These are phyloP conservation scores for Komagataea norvegica DNA, from an alignment of 1,139 yeast genomes.

Conservation along the genomic window DNA sequence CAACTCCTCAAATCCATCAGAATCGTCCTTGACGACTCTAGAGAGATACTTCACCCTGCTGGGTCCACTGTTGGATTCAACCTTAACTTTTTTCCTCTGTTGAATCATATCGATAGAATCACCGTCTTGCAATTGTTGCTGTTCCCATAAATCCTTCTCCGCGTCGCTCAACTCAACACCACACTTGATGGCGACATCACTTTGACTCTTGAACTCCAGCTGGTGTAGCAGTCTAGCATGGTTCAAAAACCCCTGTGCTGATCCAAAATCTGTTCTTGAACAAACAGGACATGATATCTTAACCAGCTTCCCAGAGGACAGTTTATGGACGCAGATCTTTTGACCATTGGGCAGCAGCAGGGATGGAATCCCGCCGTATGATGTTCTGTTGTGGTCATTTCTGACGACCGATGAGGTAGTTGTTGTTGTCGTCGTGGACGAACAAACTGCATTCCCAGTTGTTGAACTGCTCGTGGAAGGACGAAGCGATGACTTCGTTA, in stretches of 20 bases:
- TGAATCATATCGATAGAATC: too few relatives aligned
- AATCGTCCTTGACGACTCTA: slow-evolving; percentile 1
- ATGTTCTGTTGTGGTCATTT: slow-evolving; percentile 29
- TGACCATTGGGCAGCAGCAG: slow-evolving; percentile 31
- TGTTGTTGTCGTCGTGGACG: slow-evolving; percentile 3
- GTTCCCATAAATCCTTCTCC: slow-evolving; percentile 44
- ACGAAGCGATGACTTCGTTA: slow-evolving; percentile 7
- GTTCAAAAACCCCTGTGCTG: slow-evolving; percentile 77
- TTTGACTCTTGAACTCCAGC: slow-evolving; percentile 69
- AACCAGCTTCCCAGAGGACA: slow-evolving; percentile 71
- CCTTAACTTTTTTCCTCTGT: slow-evolving; percentile 2
- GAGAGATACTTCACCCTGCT: slow-evolving; percentile 1
- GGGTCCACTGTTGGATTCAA: neutral
- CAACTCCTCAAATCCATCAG: slow-evolving; percentile 29
- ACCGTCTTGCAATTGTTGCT: too few relatives aligned
- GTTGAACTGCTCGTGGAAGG: slow-evolving; percentile 21
- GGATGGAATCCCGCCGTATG: slow-evolving; percentile 31
- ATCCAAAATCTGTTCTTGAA: slow-evolving; percentile 62
- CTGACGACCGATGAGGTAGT: too few relatives aligned
- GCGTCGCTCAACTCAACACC: slow-evolving; percentile 54
- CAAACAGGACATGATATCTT: slow-evolving; percentile 66
- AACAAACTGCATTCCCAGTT: slow-evolving; percentile 18
- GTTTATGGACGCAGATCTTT: slow-evolving; percentile 52
- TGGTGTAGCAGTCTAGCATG: slow-evolving; percentile 73
- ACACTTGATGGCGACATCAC: slow-evolving; percentile 68